Percentiles rank a stretch among this genome's conserved stretches.
Evolutionary conservation across 1,284 basidiomycete species (phyloP).

Genomic region (Leccinum pachyderme): DNA sequence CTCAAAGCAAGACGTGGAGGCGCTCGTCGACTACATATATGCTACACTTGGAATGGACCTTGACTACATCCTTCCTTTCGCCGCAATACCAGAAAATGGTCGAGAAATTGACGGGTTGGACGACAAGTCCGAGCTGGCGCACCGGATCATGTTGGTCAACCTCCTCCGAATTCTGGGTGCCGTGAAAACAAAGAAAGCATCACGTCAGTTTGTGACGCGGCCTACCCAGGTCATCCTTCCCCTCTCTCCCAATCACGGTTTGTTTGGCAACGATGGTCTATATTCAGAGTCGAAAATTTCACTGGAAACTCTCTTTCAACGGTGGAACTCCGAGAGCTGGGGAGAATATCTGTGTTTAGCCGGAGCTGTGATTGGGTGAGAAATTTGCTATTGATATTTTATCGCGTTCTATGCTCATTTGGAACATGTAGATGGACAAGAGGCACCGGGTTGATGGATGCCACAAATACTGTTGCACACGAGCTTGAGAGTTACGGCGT

Average conservation of each 20-base stretch:
- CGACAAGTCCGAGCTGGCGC: conserved; percentile 96
- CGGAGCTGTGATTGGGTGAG: conserved; percentile 94
- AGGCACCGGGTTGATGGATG: conserved; percentile 97
- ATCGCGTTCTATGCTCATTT: conserved; percentile 11
- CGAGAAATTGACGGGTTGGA: conserved; percentile 97
- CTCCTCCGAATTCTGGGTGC: conserved; percentile 93
- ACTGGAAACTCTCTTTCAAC: conserved; percentile 95
- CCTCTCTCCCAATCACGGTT: conserved; percentile 95
- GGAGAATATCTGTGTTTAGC: conserved; percentile 98
- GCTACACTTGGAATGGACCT: conserved; percentile 91
- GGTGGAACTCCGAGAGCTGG: conserved; percentile 99
- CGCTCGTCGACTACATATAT: conserved; percentile 98
- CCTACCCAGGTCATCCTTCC: conserved; percentile 98
- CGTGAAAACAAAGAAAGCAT: conserved; percentile 98
- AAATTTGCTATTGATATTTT: conserved; percentile 4
- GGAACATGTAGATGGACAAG: conserved; percentile 76
- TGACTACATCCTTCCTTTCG: conserved; percentile 98
- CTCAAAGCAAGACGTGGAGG: conserved; percentile 97
- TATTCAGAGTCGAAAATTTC: conserved; percentile 99
- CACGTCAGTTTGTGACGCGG: conserved; percentile 92
- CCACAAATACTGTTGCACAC: conserved; percentile 93
- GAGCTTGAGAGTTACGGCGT: conserved; percentile 93
- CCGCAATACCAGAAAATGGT: conserved; percentile 97
- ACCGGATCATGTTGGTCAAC: conserved; percentile 96
- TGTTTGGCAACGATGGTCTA: conserved; percentile 96